Conservation (phyloP, 495 filamentous ascomycete species). For the Penicillium salamii region DNA sequence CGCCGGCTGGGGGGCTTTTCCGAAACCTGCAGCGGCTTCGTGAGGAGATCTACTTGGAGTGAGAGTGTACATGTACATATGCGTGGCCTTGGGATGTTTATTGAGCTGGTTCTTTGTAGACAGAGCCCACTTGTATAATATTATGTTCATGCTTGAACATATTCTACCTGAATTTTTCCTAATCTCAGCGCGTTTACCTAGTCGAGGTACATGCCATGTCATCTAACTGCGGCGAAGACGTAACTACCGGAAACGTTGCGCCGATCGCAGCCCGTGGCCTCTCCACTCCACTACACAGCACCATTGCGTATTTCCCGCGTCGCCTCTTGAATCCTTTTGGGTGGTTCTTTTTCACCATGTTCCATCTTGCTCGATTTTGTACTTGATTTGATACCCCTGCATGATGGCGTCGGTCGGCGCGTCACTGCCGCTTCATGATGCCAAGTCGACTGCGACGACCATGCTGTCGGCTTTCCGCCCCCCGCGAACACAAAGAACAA, state of each 20-base stretch:
- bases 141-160: too few relatives aligned
- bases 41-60: conserved; percentile 65
- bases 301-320: conserved; percentile 27
- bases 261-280: conserved; percentile 11
- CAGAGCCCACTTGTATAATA: background rate
- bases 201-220: too few relatives aligned
- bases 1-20: conserved; percentile 70
- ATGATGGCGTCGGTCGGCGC: conserved; percentile 32
- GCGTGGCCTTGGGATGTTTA: background rate
- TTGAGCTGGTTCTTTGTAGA: conserved; percentile 4
- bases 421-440: conserved; percentile 28
- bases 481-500: conserved; percentile 31
- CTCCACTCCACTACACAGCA: conserved; percentile 10
- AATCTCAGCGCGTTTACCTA: too few relatives aligned
- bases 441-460: conserved; percentile 23
- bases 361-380: background rate
- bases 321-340: conserved; percentile 5
- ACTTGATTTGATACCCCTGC: background rate
- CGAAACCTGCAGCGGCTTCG: conserved; percentile 76
- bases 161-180: too few relatives aligned
- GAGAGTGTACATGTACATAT: conserved; percentile 5
- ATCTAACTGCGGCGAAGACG: too few relatives aligned
- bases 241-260: too few relatives aligned
- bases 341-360: conserved; percentile 12
- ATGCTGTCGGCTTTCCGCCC: conserved; percentile 24